phyloP scores from a whole-genome alignment of 2,329 filamentous ascomycete genomes.

The Mycosphaerella arachidis region DNA sequence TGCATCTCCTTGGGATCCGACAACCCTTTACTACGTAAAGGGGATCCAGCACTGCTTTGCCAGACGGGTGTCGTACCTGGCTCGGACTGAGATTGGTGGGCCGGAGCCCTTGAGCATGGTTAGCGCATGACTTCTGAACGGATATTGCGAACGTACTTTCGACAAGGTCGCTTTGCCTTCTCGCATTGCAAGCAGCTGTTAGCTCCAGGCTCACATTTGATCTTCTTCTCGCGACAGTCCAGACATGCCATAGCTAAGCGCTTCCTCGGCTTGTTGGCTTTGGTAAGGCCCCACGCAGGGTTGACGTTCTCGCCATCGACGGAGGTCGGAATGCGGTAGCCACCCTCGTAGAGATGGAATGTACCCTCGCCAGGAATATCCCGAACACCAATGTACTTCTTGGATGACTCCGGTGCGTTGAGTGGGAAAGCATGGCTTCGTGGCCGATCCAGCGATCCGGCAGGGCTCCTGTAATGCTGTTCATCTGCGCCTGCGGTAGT shows the following conservation, averaged over 20 bases:
- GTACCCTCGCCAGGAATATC: conserved; percentile 29
- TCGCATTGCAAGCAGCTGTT: conserved; percentile 87
- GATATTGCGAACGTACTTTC: conserved; percentile 54
- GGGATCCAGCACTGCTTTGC: conserved; percentile 23
- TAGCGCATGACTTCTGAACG: conserved; percentile 11
- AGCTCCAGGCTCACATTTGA: conserved; percentile 87
- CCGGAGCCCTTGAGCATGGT: conserved; percentile 24
- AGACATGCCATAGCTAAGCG: conserved; percentile 87
- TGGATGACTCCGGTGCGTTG: conserved; percentile 23
- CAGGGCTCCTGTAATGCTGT: conserved; percentile 18
- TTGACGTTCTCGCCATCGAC: conserved; percentile 86
- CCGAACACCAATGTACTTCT: conserved; percentile 31
- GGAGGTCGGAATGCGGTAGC: conserved; percentile 30
- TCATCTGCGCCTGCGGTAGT: conserved; percentile 20
- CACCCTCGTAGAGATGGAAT: conserved; percentile 32
- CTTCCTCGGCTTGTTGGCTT: conserved; percentile 89
- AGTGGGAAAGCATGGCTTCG: conserved; percentile 15
- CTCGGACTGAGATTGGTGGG: conserved; percentile 26
- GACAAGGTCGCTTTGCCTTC: conserved; percentile 81
- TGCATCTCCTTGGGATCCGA: conserved; percentile 16
- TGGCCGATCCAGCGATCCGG: conserved; percentile 15
- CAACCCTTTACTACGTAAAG: conserved; percentile 16
- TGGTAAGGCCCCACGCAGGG: conserved; percentile 88
- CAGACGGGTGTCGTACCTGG: conserved; percentile 19
- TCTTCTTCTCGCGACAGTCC: conserved; percentile 93